phyloP scores from a whole-genome alignment of 2,329 filamentous ascomycete genomes.

The Talaromyces amestolkiae region DNA sequence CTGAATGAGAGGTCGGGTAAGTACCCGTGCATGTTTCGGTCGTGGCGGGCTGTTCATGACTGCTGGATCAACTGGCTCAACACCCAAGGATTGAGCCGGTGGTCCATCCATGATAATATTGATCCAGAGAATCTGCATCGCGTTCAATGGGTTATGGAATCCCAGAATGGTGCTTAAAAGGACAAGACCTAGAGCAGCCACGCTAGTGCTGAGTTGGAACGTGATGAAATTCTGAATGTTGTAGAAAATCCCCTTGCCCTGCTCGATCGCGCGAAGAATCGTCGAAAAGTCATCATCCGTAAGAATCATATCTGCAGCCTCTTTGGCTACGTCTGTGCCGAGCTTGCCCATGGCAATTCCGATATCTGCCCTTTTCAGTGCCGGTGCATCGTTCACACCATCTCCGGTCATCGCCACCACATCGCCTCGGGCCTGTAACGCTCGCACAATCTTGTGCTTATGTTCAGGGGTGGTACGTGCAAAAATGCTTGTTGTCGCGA shows the following conservation, averaged over 20 bases:
- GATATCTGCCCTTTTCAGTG: conserved; percentile 95
- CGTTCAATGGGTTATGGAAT: conserved; percentile 92
- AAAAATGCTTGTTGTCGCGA: conserved; percentile 88
- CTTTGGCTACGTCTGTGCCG: conserved; percentile 96
- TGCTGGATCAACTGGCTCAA: conserved; percentile 89
- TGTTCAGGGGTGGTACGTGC: conserved; percentile 95
- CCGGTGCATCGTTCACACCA: conserved; percentile 95
- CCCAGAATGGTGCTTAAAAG: conserved; percentile 89
- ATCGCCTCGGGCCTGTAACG: conserved; percentile 86
- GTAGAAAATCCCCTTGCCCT: conserved; percentile 98
- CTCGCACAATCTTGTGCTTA: conserved; percentile 94
- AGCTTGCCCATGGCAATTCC: conserved; percentile 95
- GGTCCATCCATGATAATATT: conserved; percentile 99
- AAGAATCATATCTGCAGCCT: conserved; percentile 83
- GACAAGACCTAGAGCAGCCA: conserved; percentile 86
- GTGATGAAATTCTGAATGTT: conserved; percentile 99
- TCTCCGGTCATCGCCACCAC: conserved; percentile 99
- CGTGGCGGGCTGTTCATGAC: conserved; percentile 92
- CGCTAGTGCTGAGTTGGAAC: conserved; percentile 96
- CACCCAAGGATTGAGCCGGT: conserved; percentile 92
- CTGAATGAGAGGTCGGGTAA: conserved; percentile 77
- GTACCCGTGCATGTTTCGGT: conserved; percentile 79
- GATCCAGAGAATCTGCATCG: conserved; percentile 98
- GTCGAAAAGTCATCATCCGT: conserved; percentile 87
- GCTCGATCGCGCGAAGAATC: conserved; percentile 92